Conservation (phyloP, 1,284 basidiomycete species). For the Takashimella koratensis region DNA sequence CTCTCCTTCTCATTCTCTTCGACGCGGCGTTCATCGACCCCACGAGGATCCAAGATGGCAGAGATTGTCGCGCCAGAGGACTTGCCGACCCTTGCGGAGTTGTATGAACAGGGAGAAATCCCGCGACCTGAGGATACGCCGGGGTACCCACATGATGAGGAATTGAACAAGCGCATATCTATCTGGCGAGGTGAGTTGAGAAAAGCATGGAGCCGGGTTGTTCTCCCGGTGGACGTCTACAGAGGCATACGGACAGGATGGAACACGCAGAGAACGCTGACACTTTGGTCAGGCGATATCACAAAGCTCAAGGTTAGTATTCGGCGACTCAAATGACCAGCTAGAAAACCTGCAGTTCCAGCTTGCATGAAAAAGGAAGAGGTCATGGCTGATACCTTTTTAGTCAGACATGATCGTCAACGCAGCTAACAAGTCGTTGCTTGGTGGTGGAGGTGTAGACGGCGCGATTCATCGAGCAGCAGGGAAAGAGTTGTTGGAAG, state of each 20-base stretch:
- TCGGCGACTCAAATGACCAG: no score
- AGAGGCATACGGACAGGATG: no score
- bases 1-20: no score
- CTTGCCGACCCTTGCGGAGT: slow-evolving; percentile 30
- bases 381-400: neutral
- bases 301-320: slow-evolving; percentile 38
- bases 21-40: no score
- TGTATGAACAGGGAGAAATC: slow-evolving; percentile 16
- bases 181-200: slow-evolving; percentile 37
- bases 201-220: no score
- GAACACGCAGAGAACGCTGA: neutral
- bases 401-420: slow-evolving; percentile 72
- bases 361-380: no score
- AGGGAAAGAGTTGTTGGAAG: slow-evolving; percentile 64
- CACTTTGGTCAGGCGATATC: slow-evolving; percentile 36
- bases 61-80: slow-evolving; percentile 9
- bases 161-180: slow-evolving; percentile 28
- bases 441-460: slow-evolving; percentile 59
- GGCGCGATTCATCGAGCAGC: slow-evolving; percentile 69
- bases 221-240: no score
- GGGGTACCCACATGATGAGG: slow-evolving; percentile 8
- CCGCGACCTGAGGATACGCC: neutral
- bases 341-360: no score
- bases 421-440: slow-evolving; percentile 72
- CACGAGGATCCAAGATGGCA: no score